Conservation (phyloP, 2,329 filamentous ascomycete genomes). For the Cordyceps pruinosa region DNA sequence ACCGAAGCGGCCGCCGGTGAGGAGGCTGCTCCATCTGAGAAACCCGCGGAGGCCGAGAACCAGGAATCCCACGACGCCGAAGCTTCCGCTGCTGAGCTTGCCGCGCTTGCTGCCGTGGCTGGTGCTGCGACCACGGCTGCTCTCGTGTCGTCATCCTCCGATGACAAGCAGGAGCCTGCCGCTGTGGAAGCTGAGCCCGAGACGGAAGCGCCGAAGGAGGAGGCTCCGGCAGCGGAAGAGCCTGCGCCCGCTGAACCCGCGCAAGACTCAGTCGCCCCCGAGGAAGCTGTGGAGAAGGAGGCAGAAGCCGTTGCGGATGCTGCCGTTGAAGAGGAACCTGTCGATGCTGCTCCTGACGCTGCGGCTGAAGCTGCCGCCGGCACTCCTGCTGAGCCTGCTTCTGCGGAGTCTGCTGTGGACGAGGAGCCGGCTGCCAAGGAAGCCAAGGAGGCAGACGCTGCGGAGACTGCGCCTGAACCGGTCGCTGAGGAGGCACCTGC, state of each 20-base stretch:
- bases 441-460: not conserved
- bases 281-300: not conserved
- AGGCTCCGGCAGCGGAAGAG: not conserved
- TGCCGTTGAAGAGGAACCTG: not conserved
- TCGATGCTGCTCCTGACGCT: not conserved
- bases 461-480: not conserved
- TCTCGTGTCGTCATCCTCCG: not conserved
- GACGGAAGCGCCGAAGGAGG: not conserved
- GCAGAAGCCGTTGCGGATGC: not conserved
- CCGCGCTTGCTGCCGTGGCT: not conserved
- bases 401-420: not conserved
- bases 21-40: not conserved
- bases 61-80: not conserved
- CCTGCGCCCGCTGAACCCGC: conserved; percentile 8
- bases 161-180: conserved; percentile 7
- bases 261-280: not conserved
- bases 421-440: conserved; percentile 7
- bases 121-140: conserved; percentile 2
- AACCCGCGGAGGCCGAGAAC: not conserved
- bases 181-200: not conserved
- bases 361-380: conserved; percentile 12
- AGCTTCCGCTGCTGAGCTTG: not conserved
- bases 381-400: not conserved
- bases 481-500: not conserved
- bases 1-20: not conserved